Conservation (phyloP, 2,329 filamentous ascomycete species). For the Dryadomyces sulphureus region DNA sequence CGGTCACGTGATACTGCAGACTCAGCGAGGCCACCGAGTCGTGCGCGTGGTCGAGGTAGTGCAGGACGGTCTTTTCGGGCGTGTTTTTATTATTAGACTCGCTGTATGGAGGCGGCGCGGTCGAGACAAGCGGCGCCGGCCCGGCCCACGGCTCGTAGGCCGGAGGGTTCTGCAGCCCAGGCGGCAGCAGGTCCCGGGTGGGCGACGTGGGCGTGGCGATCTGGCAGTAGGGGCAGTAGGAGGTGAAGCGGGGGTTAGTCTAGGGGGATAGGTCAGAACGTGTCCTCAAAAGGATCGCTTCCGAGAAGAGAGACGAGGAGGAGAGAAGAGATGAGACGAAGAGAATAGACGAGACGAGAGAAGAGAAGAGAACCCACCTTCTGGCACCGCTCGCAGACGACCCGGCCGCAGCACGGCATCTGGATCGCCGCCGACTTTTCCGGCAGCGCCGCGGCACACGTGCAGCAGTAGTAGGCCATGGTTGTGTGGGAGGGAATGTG, state of each 20-base stretch:
- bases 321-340: background rate
- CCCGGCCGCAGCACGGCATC: slow-evolving; percentile 53
- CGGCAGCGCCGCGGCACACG: slow-evolving; percentile 49
- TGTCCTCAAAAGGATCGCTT: background rate
- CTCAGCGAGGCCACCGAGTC: slow-evolving; percentile 57
- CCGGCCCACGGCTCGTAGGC: too few species aligned
- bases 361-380: slow-evolving; percentile 25
- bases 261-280: slow-evolving; percentile 12
- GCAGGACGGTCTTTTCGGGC: slow-evolving; percentile 46
- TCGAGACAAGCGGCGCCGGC: too few species aligned
- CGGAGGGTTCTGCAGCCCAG: slow-evolving; percentile 54
- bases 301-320: too few species aligned
- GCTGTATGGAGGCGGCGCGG: slow-evolving; percentile 15
- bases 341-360: background rate
- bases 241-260: slow-evolving; percentile 52
- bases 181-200: slow-evolving; percentile 28
- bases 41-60: slow-evolving; percentile 56
- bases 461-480: slow-evolving; percentile 38
- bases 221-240: slow-evolving; percentile 63
- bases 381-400: slow-evolving; percentile 59
- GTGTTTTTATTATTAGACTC: background rate
- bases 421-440: slow-evolving; percentile 30
- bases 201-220: slow-evolving; percentile 36
- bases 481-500: background rate
- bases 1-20: slow-evolving; percentile 55